phyloP scores from a whole-genome alignment of 73 alveolate genomes.

The Symbiodinium natans region DNA sequence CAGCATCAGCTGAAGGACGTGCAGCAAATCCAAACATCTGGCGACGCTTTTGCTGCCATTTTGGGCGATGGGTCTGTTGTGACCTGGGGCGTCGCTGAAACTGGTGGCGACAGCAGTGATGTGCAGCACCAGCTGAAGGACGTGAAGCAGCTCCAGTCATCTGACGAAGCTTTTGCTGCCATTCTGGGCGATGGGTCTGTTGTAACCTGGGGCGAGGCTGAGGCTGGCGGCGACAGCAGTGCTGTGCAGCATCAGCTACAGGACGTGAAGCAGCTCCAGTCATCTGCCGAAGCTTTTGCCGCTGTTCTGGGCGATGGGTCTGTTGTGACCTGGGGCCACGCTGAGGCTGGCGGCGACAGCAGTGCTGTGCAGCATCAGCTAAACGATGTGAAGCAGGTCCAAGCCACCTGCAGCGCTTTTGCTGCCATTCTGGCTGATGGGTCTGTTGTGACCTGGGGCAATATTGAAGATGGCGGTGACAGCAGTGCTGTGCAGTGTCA shows the following conservation, averaged over 20 bases:
- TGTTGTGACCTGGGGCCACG: constrained; percentile 19
- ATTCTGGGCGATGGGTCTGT: not conserved
- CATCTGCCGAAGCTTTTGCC: not conserved
- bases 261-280: not conserved
- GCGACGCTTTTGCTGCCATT: not conserved
- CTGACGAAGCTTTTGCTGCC: constrained; percentile 11
- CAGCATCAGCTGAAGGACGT: not conserved
- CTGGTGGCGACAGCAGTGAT: not conserved
- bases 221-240: not conserved
- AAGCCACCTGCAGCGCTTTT: not conserved
- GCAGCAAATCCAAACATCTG: not conserved
- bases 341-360: not conserved
- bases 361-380: not conserved
- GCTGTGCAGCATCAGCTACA: not conserved
- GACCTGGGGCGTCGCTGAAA: not conserved
- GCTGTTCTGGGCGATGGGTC: not conserved
- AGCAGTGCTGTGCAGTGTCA: not conserved
- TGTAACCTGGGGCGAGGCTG: constrained; percentile 8
- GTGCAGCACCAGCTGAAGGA: not conserved
- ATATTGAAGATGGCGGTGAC: not conserved
- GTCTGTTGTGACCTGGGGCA: constrained; percentile 9
- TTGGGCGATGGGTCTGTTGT: not conserved
- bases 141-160: not conserved
- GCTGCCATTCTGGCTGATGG: constrained; percentile 10
- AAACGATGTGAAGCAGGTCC: not conserved